Conservation (phyloP, 345 rosid genomes). For the Pelargonium nanum region DNA sequence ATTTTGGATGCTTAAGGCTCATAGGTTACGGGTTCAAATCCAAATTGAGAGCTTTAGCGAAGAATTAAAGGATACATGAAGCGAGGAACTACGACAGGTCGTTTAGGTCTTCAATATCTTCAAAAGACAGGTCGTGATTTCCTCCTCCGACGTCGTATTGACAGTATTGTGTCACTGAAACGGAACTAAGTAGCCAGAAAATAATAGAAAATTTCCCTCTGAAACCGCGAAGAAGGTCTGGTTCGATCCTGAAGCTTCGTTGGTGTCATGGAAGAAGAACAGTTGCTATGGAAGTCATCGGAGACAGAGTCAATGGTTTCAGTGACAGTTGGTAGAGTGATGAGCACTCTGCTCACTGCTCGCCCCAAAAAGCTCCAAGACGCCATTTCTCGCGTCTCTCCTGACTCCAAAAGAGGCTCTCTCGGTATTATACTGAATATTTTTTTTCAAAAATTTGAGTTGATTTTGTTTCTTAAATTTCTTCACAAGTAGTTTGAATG, state of each 20-base stretch:
- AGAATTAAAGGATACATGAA: too few species aligned
- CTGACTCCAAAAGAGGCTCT: slow-evolving; percentile 27
- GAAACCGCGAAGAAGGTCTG: not conserved
- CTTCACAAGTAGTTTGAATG: not conserved
- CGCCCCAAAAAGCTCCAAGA: slow-evolving; percentile 61
- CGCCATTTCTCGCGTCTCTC: slow-evolving; percentile 38
- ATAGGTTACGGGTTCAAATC: too few species aligned
- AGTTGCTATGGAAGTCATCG: slow-evolving; percentile 31
- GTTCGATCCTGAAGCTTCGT: not conserved
- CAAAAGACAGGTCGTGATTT: too few species aligned
- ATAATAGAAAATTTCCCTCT: not conserved
- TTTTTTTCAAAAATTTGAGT: not conserved
- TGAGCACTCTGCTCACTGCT: slow-evolving; percentile 45
- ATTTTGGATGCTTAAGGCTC: too few species aligned
- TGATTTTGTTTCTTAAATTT: not conserved
- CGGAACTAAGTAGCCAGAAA: not conserved
- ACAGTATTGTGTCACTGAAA: not conserved
- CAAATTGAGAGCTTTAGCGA: too few species aligned
- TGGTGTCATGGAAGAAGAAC: slow-evolving; percentile 15
- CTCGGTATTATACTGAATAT: slow-evolving; percentile 24
- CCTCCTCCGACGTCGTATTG: too few species aligned
- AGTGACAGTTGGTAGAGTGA: slow-evolving; percentile 51
- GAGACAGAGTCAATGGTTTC: slow-evolving; percentile 46
- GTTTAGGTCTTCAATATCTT: too few species aligned
- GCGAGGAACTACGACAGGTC: too few species aligned